Conservation (phyloP, 1,284 basidiomycete genomes). For the Ganoderma multipileum region DNA sequence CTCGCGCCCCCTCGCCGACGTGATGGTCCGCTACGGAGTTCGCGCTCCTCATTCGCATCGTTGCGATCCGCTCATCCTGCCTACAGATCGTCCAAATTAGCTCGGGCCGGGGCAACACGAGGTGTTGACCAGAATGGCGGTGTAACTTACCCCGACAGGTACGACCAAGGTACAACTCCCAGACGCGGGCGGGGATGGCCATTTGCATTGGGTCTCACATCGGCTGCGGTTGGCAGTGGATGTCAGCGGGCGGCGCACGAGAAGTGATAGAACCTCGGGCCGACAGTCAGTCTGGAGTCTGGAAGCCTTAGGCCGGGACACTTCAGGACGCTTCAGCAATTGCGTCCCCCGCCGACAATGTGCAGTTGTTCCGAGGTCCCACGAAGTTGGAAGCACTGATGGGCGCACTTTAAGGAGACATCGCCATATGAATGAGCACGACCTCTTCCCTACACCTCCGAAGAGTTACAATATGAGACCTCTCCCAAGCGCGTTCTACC, state of each 20-base stretch:
- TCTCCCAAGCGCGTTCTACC: no score
- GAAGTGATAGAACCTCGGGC: background rate
- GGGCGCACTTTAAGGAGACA: background rate
- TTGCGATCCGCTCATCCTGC: background rate
- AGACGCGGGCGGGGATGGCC: background rate
- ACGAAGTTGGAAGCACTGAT: background rate
- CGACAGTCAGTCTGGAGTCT: background rate
- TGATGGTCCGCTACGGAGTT: background rate
- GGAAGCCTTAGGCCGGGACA: background rate
- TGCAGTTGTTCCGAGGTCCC: background rate
- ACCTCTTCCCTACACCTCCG: no score
- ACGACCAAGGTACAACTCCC: background rate
- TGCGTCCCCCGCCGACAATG: background rate
- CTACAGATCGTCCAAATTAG: background rate
- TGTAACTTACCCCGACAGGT: background rate
- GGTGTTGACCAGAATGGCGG: background rate
- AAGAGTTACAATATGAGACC: no score
- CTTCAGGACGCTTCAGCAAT: background rate
- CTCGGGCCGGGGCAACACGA: background rate
- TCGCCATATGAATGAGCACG: background rate
- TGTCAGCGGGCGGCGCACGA: background rate
- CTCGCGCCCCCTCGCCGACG: background rate
- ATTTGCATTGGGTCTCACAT: background rate
- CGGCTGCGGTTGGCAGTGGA: background rate
- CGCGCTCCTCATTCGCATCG: background rate